These are phyloP conservation scores for Fomitiporia mediterranea DNA, from an alignment of 1,284 basidiomycete genomes.

Conservation along the genomic window DNA sequence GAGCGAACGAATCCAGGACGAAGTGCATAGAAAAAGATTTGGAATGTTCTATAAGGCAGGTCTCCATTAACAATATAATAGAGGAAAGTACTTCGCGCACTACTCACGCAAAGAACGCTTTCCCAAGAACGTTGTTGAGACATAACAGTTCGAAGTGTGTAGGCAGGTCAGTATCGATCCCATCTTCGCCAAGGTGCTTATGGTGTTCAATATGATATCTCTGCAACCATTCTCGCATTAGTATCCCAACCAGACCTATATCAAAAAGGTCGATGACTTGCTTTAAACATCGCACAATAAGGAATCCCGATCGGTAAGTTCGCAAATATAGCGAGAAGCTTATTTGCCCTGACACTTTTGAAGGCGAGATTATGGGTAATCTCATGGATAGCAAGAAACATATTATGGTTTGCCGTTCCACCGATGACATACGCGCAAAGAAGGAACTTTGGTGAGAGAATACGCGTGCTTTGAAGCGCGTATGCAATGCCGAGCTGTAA, in stretches of 20 bases:
- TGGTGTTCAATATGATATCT: conserved; percentile 94
- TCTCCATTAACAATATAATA: background rate
- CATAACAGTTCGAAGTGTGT: conserved; percentile 80
- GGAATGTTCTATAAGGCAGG: conserved; percentile 73
- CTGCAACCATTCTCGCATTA: conserved; percentile 32
- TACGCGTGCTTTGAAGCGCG: conserved; percentile 59
- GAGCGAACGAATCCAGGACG: conserved; percentile 91
- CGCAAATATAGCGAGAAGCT: conserved; percentile 82
- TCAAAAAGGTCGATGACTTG: conserved; percentile 32
- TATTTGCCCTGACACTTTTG: conserved; percentile 79
- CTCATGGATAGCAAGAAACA: conserved; percentile 97
- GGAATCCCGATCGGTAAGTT: conserved; percentile 94
- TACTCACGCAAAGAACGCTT: conserved; percentile 93
- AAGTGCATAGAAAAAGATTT: conserved; percentile 97
- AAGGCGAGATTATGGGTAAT: conserved; percentile 99
- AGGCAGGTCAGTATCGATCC: conserved; percentile 92
- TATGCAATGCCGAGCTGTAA: conserved; percentile 72
- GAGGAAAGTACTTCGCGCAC: background rate
- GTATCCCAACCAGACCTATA: background rate
- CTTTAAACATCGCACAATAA: conserved; percentile 96
- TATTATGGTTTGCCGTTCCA: conserved; percentile 95
- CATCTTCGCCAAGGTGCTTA: conserved; percentile 94
- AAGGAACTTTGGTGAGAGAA: conserved; percentile 72
- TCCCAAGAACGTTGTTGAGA: conserved; percentile 93
- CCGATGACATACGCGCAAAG: conserved; percentile 82